Conservation (phyloP, 495 filamentous ascomycete species). For the Aspergillus biplanus region DNA sequence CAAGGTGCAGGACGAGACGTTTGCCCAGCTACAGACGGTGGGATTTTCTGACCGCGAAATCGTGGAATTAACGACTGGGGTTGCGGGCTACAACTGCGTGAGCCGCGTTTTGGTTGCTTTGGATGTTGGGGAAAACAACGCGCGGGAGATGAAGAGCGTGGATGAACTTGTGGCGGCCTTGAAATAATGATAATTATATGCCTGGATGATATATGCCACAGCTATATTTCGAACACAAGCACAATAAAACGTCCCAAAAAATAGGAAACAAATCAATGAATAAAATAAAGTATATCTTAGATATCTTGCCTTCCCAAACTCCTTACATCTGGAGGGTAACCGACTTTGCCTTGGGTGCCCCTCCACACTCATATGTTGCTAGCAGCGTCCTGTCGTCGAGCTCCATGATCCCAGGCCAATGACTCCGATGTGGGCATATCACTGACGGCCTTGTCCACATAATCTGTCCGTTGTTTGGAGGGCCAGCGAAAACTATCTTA, state of each 20-base stretch:
- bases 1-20: conserved; percentile 58
- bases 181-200: conserved; percentile 11
- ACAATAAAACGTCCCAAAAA: conserved; percentile 1
- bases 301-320: neutral
- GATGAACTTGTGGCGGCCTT: conserved; percentile 39
- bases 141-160: conserved; percentile 45
- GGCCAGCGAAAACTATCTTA: conserved; percentile 42
- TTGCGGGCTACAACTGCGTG: conserved; percentile 86
- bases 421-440: conserved; percentile 38
- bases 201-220: neutral
- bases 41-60: conserved; percentile 61
- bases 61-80: conserved; percentile 73
- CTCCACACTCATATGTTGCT: conserved; percentile 47
- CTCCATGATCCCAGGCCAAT: conserved; percentile 50
- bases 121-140: conserved; percentile 64
- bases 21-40: conserved; percentile 58
- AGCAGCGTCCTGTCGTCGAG: conserved; percentile 41
- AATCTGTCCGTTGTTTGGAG: conserved; percentile 42
- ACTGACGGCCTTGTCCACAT: conserved; percentile 35
- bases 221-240: neutral
- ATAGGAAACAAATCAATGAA: neutral
- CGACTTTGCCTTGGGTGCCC: conserved; percentile 37
- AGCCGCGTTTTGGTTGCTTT: conserved; percentile 82
- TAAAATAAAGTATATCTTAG: conserved; percentile 8
- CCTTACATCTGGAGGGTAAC: conserved; percentile 31